Base-by-base conservation (phyloP, 192 early-diverging fungal species). In the Dissophora ornata region DNA sequence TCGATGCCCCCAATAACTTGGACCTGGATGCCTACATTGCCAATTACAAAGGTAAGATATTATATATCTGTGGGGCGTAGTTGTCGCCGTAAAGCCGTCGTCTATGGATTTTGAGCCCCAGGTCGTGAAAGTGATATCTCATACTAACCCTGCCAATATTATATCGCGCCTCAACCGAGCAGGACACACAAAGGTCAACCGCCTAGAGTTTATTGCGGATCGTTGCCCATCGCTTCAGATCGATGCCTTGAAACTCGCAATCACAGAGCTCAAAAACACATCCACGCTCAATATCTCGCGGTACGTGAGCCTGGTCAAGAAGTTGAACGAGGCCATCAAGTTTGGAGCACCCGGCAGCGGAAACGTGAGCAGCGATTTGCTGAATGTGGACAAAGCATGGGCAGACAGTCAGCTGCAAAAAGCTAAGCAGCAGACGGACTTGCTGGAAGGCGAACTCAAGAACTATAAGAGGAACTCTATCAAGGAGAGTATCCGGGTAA, bases 401-500 rank as follows among this genome's bases (percentile, higher is more conserved):
- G 67, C 85, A 7, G 85, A 84, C 26, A 68, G 68, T 15, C 87
- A 92, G 16, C 59, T 77, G 34, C 75, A 80, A 29, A 54, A 59
- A 30, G 85, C 71, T 19, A 86, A 87, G 45, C 57, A 63, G 7
- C 79, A 73, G 50, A 61, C 82, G 15, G 90, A 94, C 16, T 83
- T 80, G 64, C 77, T 96, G 26, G 93, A 96, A 47, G 70, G 69
- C 21, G 92, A 96, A 64, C 78, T 96, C n/a, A 92, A 91, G 59
- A 86, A 71, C 53, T 93, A 92, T 78, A 93, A 93, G 52, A 83
- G 67, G 42, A 93, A 92, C 54, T 67, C 89, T 54, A 89, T 93
- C 71, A 96, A 94, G 63, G 94, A 96, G 83, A 90, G 87, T 71
- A 93, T 96, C 52, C 79, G 94, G 57, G 94, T 94, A 83, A 38